Percentiles rank a stretch among this genome's conserved stretches.
These are phyloP conservation scores for Fagus crenata DNA, from an alignment of 306 rosid genomes.

Conservation along the genomic window DNA sequence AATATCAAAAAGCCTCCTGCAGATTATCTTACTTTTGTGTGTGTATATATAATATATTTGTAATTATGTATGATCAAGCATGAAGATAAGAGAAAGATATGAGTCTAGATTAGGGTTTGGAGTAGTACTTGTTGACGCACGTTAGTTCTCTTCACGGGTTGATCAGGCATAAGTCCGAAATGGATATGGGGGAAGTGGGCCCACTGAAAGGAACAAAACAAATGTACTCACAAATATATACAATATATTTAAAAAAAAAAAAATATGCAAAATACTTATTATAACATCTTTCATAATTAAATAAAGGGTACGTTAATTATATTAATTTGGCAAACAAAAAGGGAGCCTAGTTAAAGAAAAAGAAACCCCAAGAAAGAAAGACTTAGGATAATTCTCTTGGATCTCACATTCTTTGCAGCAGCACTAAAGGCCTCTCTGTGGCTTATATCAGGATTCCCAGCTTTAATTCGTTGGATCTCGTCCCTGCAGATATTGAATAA, in stretches of 20 bases:
- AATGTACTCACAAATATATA: conserved; percentile 9
- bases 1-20: background rate
- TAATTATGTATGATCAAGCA: background rate
- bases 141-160: conserved; percentile 74
- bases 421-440: conserved; percentile 99
- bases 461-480: conserved; percentile 97
- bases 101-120: conserved; percentile 36
- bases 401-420: conserved; percentile 93
- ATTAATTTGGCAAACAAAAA: conserved; percentile 10
- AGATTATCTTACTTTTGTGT: background rate
- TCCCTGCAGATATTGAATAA: conserved; percentile 51
- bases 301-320: background rate
- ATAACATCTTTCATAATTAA: background rate
- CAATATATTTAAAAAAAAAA: background rate
- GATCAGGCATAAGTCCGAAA: conserved; percentile 94
- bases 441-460: conserved; percentile 96
- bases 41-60: background rate
- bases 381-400: conserved; percentile 26
- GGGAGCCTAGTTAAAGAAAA: conserved; percentile 25
- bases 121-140: conserved; percentile 63
- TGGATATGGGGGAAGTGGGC: conserved; percentile 98
- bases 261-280: background rate
- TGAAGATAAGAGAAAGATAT: conserved; percentile 18
- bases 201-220: conserved; percentile 66
- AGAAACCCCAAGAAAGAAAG: conserved; percentile 29